Evolutionary conservation across 1,139 yeast species (phyloP).

Genomic region (Yamadazyma triangularis): DNA sequence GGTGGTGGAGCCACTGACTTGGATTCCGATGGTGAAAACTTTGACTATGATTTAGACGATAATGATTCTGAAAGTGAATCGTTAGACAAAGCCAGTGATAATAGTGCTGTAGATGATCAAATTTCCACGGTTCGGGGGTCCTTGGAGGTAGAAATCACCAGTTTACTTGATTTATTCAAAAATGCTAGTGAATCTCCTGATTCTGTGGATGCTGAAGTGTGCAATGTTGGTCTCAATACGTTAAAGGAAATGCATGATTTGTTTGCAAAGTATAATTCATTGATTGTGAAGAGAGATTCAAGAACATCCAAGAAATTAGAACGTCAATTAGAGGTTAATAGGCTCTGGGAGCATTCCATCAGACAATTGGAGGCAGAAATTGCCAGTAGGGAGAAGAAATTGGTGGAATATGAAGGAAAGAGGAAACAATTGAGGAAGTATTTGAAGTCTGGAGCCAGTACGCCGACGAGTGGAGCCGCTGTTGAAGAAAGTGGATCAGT

Average conservation of each 20-base stretch:
- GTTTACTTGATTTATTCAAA: constrained; percentile 53
- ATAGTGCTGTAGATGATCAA: constrained; percentile 21
- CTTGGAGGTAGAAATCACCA: constrained; percentile 53
- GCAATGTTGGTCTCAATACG: constrained; percentile 35
- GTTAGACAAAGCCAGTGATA: constrained; percentile 12
- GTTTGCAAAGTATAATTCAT: constrained; percentile 36
- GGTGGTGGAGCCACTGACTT: not conserved
- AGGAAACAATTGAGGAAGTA: constrained; percentile 64
- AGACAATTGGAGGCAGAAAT: constrained; percentile 81
- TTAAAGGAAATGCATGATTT: constrained; percentile 43
- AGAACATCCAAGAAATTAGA: constrained; percentile 52
- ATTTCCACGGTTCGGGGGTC: constrained; percentile 49
- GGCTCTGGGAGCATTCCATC: constrained; percentile 87
- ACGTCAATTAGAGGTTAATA: constrained; percentile 76
- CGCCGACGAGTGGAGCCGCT: constrained; percentile 9
- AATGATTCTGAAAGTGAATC: constrained; percentile 33
- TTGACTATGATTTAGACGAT: constrained; percentile 35
- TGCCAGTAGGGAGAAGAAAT: constrained; percentile 67
- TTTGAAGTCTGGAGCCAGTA: constrained; percentile 27
- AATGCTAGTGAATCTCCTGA: constrained; percentile 19
- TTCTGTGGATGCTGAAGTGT: constrained; percentile 21
- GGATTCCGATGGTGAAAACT: constrained; percentile 28
- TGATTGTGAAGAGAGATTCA: constrained; percentile 40
- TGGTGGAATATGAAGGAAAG: constrained; percentile 68
- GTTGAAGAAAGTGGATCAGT: constrained; percentile 2